A percentile compares a stretch with the other conserved stretches of the same genome.
Evolutionary conservation across 768 basidiomycete species (phyloP).

Genomic region (Phylloporus arenicola): DNA sequence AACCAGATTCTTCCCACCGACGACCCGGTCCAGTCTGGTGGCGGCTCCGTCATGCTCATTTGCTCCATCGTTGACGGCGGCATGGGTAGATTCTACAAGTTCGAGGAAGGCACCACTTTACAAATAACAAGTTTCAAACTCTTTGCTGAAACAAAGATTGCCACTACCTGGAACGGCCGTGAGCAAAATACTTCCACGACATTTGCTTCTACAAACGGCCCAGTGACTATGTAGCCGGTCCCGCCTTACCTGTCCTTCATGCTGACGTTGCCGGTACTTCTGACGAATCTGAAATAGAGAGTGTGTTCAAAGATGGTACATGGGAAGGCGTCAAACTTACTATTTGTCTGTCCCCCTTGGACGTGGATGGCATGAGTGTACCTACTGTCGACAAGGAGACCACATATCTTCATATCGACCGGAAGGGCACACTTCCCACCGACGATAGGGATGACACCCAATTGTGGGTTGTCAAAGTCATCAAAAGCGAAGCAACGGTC

Average conservation of each 20-base stretch:
- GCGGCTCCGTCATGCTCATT: slow-evolving; percentile 45
- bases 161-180: too few relatives aligned
- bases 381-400: slow-evolving; percentile 63
- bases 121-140: too few relatives aligned
- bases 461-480: slow-evolving; percentile 91
- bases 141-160: too few relatives aligned
- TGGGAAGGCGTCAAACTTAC: slow-evolving; percentile 67
- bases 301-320: slow-evolving; percentile 4
- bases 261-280: slow-evolving; percentile 40
- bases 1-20: slow-evolving; percentile 63
- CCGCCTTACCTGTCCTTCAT: slow-evolving; percentile 65
- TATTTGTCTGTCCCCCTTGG: slow-evolving; percentile 79
- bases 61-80: slow-evolving; percentile 67
- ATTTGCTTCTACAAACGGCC: slow-evolving; percentile 61
- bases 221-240: slow-evolving; percentile 53
- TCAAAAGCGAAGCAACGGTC: slow-evolving; percentile 85
- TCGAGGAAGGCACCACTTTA: slow-evolving; percentile 62
- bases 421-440: slow-evolving; percentile 29
- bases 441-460: slow-evolving; percentile 50
- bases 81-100: slow-evolving; percentile 64
- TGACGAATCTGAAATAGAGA: slow-evolving; percentile 27
- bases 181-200: slow-evolving; percentile 47
- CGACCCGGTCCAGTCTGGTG: too few relatives aligned
- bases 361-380: slow-evolving; percentile 44
- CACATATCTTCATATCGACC: slow-evolving; percentile 82